Evolutionary conservation across 495 filamentous ascomycete genomes (phyloP).

Genomic region (Penicillium mononematosum): DNA sequence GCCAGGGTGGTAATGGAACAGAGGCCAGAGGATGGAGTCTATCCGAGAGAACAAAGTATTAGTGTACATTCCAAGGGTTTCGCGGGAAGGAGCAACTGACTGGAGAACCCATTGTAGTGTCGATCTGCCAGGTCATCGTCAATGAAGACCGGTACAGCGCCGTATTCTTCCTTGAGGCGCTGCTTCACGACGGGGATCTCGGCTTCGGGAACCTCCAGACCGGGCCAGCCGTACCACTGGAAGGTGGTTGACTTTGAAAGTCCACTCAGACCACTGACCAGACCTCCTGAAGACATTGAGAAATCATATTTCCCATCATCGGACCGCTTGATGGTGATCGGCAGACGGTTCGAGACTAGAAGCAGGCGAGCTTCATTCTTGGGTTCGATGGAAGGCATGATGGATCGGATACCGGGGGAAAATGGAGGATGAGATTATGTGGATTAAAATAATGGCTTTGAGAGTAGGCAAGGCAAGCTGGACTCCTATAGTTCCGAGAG

Average conservation of each 20-base stretch:
- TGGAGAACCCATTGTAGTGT: conserved; percentile 86
- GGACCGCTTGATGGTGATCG: conserved; percentile 89
- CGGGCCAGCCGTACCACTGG: conserved; percentile 98
- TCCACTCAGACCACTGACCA: conserved; percentile 87
- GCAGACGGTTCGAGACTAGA: conserved; percentile 88
- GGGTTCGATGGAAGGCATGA: conserved; percentile 38
- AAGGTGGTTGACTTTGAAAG: conserved; percentile 89
- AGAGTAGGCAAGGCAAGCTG: neutral
- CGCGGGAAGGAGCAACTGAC: conserved; percentile 49
- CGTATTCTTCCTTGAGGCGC: conserved; percentile 69
- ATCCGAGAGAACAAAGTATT: conserved; percentile 6
- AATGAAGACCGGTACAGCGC: conserved; percentile 73
- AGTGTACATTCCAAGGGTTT: neutral
- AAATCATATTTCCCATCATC: conserved; percentile 83
- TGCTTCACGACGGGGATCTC: conserved; percentile 63
- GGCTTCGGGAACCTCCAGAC: conserved; percentile 74
- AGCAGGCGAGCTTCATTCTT: conserved; percentile 57
- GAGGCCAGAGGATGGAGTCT: conserved; percentile 97
- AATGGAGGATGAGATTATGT: neutral
- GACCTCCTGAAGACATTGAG: conserved; percentile 90
- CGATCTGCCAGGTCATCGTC: conserved; percentile 75
- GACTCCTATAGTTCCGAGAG: neutral
- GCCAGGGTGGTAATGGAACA: conserved; percentile 97
- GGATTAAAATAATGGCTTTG: neutral
- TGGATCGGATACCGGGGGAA: neutral